Evolutionary conservation across 305 asterid species (phyloP).

Genomic region (Fraxinus dipetala): DNA sequence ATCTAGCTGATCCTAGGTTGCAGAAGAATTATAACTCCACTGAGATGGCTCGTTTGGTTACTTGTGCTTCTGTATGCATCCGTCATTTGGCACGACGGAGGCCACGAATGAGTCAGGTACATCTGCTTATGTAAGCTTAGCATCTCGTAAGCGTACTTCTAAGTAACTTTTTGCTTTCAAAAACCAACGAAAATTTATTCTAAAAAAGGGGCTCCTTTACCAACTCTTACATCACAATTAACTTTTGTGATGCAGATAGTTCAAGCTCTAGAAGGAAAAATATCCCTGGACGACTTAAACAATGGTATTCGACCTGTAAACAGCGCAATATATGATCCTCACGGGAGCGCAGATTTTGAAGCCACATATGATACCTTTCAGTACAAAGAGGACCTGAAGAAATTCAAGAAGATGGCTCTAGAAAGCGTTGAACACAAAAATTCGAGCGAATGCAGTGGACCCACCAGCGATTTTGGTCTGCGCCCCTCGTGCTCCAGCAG

Average conservation of each 20-base stretch:
- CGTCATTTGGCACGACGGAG: slow-evolving; percentile 80
- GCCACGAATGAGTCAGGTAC: slow-evolving; percentile 80
- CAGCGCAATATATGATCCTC: slow-evolving; percentile 36
- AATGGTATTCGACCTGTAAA: slow-evolving; percentile 38
- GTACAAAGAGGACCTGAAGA: slow-evolving; percentile 75
- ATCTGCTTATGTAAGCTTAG: neutral
- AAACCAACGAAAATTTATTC: neutral
- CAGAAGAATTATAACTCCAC: slow-evolving; percentile 47
- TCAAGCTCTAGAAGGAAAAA: slow-evolving; percentile 64
- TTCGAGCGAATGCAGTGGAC: slow-evolving; percentile 59
- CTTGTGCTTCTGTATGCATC: slow-evolving; percentile 77
- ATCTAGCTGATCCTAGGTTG: slow-evolving; percentile 67
- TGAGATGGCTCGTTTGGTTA: slow-evolving; percentile 75
- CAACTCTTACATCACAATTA: neutral
- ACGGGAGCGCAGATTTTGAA: slow-evolving; percentile 61
- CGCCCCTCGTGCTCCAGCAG: slow-evolving; percentile 70
- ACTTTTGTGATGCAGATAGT: slow-evolving; percentile 47
- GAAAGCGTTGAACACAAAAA: slow-evolving; percentile 46
- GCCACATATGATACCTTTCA: slow-evolving; percentile 46
- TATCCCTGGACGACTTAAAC: slow-evolving; percentile 49
- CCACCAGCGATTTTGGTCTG: slow-evolving; percentile 58
- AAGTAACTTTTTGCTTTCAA: neutral
- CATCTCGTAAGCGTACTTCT: neutral
- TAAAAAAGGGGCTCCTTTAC: neutral
- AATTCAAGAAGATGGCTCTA: slow-evolving; percentile 73